These are phyloP conservation scores for Angomonas deanei DNA, from an alignment of 208 protist species.

Conservation along the genomic window DNA sequence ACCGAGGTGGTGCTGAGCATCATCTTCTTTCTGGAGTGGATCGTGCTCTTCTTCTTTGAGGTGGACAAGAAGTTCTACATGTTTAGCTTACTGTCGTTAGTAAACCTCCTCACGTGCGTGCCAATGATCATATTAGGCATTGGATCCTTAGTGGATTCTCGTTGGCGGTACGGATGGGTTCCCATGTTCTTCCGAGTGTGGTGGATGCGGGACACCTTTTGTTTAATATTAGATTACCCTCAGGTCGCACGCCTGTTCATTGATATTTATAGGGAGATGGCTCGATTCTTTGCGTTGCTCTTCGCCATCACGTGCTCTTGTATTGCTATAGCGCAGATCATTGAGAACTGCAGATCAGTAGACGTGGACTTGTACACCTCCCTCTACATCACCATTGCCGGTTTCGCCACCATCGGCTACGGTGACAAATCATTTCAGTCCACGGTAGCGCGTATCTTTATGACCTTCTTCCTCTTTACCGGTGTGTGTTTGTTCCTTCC, in stretches of 20 bases:
- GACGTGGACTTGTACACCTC: conserved; percentile 69
- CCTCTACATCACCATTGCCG: conserved; percentile 64
- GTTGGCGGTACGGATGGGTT: conserved; percentile 59
- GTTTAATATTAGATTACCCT: conserved; percentile 63
- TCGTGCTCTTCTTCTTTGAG: conserved; percentile 54
- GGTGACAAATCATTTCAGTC: conserved; percentile 50
- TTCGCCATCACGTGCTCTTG: conserved; percentile 70
- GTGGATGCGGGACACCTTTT: conserved; percentile 63
- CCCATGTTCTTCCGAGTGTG: conserved; percentile 83
- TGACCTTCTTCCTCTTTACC: conserved; percentile 61
- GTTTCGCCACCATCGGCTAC: conserved; percentile 75
- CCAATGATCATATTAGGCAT: conserved; percentile 77
- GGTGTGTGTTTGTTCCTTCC: conserved; percentile 77
- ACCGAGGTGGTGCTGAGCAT: conserved; percentile 63
- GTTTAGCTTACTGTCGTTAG: conserved; percentile 54
- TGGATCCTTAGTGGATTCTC: conserved; percentile 31
- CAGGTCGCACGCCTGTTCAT: conserved; percentile 43
- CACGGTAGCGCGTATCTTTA: conserved; percentile 58
- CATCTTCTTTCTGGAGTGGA: conserved; percentile 70
- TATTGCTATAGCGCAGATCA: conserved; percentile 67
- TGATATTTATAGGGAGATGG: conserved; percentile 57
- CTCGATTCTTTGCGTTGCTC: conserved; percentile 48
- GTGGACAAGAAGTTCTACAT: conserved; percentile 59
- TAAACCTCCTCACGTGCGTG: conserved; percentile 66
- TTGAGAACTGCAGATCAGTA: conserved; percentile 42